A percentile compares a stretch with the other conserved stretches of the same genome.
Conservation (phyloP, 495 filamentous ascomycete genomes). For the Aspergillus carlsbadensis region DNA sequence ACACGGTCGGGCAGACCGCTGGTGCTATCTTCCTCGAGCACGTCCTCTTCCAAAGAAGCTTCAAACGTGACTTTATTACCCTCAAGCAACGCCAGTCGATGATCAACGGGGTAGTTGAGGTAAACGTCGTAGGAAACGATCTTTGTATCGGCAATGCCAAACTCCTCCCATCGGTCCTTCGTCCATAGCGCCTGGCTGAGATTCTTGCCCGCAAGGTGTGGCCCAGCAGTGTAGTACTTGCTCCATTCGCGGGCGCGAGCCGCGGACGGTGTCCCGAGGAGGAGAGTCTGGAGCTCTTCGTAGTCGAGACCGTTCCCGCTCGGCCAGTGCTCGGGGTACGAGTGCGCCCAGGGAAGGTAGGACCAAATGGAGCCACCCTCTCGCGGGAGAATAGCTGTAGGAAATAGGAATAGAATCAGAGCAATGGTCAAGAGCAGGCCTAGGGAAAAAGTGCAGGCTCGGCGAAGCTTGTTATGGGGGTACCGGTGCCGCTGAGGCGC, state of each 20-base stretch:
- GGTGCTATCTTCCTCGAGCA: slow-evolving; percentile 81
- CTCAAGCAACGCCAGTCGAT: slow-evolving; percentile 75
- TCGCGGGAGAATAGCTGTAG: slow-evolving; percentile 34
- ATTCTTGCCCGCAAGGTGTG: slow-evolving; percentile 89
- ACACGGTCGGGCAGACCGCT: slow-evolving; percentile 69
- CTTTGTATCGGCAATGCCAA: slow-evolving; percentile 67
- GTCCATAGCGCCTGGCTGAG: slow-evolving; percentile 87
- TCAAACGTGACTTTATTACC: slow-evolving; percentile 67
- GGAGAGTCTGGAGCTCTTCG: slow-evolving; percentile 66
- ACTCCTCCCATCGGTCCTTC: slow-evolving; percentile 77
- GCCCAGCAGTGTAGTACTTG: slow-evolving; percentile 83
- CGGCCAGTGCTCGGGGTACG: slow-evolving; percentile 43
- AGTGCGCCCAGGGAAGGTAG: slow-evolving; percentile 41
- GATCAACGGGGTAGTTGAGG: slow-evolving; percentile 82
- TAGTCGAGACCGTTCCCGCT: slow-evolving; percentile 55
- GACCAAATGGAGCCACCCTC: slow-evolving; percentile 41
- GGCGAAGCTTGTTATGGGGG: slow-evolving; percentile 65
- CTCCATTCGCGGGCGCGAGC: slow-evolving; percentile 78
- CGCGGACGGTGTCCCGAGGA: slow-evolving; percentile 68
- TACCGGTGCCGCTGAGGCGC: slow-evolving; percentile 58
- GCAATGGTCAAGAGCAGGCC: slow-evolving; percentile 55
- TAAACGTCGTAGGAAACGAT: slow-evolving; percentile 87
- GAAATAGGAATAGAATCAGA: slow-evolving; percentile 60
- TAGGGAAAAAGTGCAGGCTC: slow-evolving; percentile 68
- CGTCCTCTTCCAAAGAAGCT: slow-evolving; percentile 80